phyloP scores from a whole-genome alignment of 768 basidiomycete species.

The Strobilomyces dryophilus region DNA sequence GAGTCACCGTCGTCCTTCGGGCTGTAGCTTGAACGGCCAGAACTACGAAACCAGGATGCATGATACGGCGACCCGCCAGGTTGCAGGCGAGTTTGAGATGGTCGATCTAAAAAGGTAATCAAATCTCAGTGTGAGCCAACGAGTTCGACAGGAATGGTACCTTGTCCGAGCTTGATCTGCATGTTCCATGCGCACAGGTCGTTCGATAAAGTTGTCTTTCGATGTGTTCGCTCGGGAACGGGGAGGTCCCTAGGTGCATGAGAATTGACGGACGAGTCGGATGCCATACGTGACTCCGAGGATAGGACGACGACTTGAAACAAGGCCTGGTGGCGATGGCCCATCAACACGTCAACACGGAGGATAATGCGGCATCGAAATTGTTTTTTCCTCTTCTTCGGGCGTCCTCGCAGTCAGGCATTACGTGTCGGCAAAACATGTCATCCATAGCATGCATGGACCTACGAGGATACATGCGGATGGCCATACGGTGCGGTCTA shows the following conservation, averaged over 20 bases:
- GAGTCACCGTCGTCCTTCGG: not conserved
- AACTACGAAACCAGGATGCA: not conserved
- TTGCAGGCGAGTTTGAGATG: not conserved
- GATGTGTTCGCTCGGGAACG: not conserved
- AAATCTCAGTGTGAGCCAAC: not conserved
- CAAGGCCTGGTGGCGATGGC: not conserved
- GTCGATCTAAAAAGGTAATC: not conserved
- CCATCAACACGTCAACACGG: not conserved
- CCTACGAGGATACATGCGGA: not conserved
- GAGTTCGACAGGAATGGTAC: not conserved
- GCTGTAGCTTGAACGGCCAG: not conserved
- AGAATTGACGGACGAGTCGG: not conserved
- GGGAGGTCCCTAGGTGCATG: not conserved
- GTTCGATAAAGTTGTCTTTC: not conserved
- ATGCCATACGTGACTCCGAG: slow-evolving; percentile 1
- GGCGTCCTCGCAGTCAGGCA: not conserved
- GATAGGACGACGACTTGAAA: not conserved
- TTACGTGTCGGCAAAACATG: not conserved
- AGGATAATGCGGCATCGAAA: not conserved
- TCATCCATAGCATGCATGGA: not conserved
- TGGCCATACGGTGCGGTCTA: not conserved
- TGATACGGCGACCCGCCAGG: not conserved
- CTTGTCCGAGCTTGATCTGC: not conserved
- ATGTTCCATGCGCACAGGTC: not conserved
- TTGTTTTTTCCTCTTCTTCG: not conserved